Evolutionary conservation across 768 basidiomycete species (phyloP), one percentile per base, ranked within the genome.

Genomic region (Russula lepida): DNA sequence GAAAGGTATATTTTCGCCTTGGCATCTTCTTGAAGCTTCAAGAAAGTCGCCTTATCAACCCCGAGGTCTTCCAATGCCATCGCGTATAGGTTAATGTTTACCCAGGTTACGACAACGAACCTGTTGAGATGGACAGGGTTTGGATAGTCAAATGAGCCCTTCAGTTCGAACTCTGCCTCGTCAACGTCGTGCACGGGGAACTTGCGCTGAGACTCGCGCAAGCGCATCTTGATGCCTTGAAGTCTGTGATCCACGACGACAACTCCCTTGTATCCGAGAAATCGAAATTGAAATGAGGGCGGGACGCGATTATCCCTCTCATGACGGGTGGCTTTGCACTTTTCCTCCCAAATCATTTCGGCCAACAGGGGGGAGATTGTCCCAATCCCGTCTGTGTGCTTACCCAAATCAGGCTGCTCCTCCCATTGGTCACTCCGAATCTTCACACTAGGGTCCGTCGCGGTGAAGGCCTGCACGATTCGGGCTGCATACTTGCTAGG

Each of bases 401-500:
- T 3, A 62, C 76, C 77, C 12, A 90, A 72, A 68, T 92, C 90
- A 0, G 70, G 68, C 49, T 89, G 78, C 58, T 78, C 74, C 53
- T 82, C 79, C 84, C 90, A 91, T 66, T 92, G 78, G 47, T 76
- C 63, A 3, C 71, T 71, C 8, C 64, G 60, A 52, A 92, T 82
- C 23, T 69, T 71, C n/a, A 91, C 83, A 1, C 87, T 86, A 0
- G 84, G 81, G 64, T 89, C 85, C 1, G 92, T 94, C 2, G 86
- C 85, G 0, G 88, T 89, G 67, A 94, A 92, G 0, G 88, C 88
- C 72, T 91, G 91, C 9, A 88, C 84, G 61, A 93, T 74, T 21
- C 92, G 81, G 15, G 92, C 92, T 6, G 89, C 92, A 66, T 82
- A 89, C 71, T 88, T 89, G 6, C 92, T 90, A 2, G 92, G 92